A percentile compares a stretch with the other conserved stretches of the same genome.
Evolutionary conservation across 345 rosid genomes (phyloP).

Genomic region (Populus tremula): DNA sequence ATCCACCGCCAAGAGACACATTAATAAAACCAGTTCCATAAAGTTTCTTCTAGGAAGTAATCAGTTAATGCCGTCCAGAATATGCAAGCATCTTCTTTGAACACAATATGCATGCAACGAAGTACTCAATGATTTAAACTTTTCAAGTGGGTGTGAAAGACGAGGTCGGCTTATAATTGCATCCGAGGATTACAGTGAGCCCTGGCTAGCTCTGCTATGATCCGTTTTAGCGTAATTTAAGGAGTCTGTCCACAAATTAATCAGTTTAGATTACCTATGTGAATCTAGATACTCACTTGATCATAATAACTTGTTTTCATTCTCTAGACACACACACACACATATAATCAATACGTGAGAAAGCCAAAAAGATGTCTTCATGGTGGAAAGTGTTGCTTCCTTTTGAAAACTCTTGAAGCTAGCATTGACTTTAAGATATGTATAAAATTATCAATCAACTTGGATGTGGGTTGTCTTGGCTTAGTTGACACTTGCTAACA

Average conservation of each 20-base stretch:
- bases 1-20: not conserved
- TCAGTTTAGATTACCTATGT: not conserved
- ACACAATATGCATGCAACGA: constrained; percentile 7
- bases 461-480: constrained; percentile 13
- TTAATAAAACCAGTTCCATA: not conserved
- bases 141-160: constrained; percentile 9
- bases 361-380: constrained; percentile 8
- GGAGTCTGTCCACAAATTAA: not conserved
- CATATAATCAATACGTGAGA: constrained; percentile 6
- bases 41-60: not conserved
- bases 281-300: not conserved
- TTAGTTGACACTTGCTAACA: not conserved
- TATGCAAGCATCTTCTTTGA: not conserved
- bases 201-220: not conserved
- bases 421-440: constrained; percentile 38
- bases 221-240: not conserved
- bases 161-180: not conserved
- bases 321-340: not conserved
- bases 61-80: not conserved
- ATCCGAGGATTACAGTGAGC: not conserved
- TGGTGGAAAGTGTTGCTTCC: constrained; percentile 20
- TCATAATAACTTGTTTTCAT: constrained; percentile 5
- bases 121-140: constrained; percentile 9
- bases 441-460: constrained; percentile 1
- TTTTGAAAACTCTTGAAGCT: not conserved